Percentiles rank a stretch among this genome's conserved stretches.
Conservation (phyloP, 139 green algal genomes). For the Nannochloris sp. region DNA sequence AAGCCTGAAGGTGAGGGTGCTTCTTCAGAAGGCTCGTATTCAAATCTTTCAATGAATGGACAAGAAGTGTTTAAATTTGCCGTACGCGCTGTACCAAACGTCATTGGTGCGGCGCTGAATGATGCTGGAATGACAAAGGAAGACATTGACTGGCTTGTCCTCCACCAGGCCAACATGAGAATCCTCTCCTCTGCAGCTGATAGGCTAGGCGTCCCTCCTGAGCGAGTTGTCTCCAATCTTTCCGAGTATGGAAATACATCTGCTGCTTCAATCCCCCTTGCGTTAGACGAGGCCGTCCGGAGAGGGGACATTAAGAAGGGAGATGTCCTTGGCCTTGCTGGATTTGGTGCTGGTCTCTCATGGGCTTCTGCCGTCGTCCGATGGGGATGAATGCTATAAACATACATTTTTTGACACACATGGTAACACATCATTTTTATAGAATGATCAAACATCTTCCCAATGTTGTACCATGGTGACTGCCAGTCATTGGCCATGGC, state of each 20-base stretch:
- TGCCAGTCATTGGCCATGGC: too few relatives aligned
- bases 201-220: constrained; percentile 57
- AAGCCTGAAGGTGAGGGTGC: constrained; percentile 12
- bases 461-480: too few relatives aligned
- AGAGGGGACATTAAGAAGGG: constrained; percentile 57
- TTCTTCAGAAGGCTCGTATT: constrained; percentile 33
- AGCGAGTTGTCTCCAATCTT: constrained; percentile 75
- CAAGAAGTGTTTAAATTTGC: constrained; percentile 99
- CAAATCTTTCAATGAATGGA: constrained; percentile 88
- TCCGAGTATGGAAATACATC: constrained; percentile 94
- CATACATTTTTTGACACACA: too few relatives aligned
- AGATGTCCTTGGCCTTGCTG: constrained; percentile 74
- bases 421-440: too few relatives aligned
- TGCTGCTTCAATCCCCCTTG: constrained; percentile 90
- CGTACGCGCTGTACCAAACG: constrained; percentile 78
- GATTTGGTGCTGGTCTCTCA: constrained; percentile 91
- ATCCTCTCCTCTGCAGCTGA: constrained; percentile 87
- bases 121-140: constrained; percentile 54
- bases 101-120: constrained; percentile 66
- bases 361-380: constrained; percentile 84
- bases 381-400: constrained; percentile 60
- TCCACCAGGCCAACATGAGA: constrained; percentile 95
- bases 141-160: constrained; percentile 83
- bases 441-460: too few relatives aligned
- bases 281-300: constrained; percentile 87